A percentile compares a stretch with the other conserved stretches of the same genome.
These are phyloP conservation scores for Pulveroboletus sp. DNA, from an alignment of 768 basidiomycete species.

Conservation along the genomic window DNA sequence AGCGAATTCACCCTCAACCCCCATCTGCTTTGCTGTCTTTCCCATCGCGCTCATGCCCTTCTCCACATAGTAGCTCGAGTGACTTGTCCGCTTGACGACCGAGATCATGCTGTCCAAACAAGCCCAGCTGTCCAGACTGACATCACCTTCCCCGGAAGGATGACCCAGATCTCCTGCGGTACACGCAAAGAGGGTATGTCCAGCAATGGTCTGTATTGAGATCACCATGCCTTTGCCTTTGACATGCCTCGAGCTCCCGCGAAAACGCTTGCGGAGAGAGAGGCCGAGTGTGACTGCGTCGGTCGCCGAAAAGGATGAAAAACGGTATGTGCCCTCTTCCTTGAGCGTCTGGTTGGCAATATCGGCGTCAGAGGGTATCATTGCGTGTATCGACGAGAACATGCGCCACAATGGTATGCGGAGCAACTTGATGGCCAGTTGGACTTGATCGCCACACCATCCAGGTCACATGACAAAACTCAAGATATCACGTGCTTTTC, in stretches of 20 bases:
- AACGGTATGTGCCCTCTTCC: slow-evolving; percentile 71
- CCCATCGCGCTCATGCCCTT: slow-evolving; percentile 85
- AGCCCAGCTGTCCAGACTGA: slow-evolving; percentile 79
- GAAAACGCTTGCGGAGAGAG: slow-evolving; percentile 81
- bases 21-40: slow-evolving; percentile 71
- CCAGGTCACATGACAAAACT: slow-evolving; percentile 26
- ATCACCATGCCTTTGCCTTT: slow-evolving; percentile 82
- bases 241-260: slow-evolving; percentile 62
- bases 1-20: slow-evolving; percentile 59
- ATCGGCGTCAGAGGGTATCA: slow-evolving; percentile 68
- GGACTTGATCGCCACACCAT: no score
- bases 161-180: slow-evolving; percentile 81
- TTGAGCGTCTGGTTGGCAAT: slow-evolving; percentile 66
- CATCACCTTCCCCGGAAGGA: slow-evolving; percentile 63
- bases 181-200: slow-evolving; percentile 78
- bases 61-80: slow-evolving; percentile 84
- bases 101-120: slow-evolving; percentile 77
- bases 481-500: slow-evolving; percentile 27
- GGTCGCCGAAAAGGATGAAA: slow-evolving; percentile 68
- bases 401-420: slow-evolving; percentile 33
- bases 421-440: background rate
- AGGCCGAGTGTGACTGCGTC: slow-evolving; percentile 81
- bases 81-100: slow-evolving; percentile 76
- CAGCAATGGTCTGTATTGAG: slow-evolving; percentile 75
- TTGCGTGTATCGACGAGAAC: slow-evolving; percentile 63